Base-by-base conservation (phyloP, 2,329 filamentous ascomycete species). In the Colletotrichum sp. region DNA sequence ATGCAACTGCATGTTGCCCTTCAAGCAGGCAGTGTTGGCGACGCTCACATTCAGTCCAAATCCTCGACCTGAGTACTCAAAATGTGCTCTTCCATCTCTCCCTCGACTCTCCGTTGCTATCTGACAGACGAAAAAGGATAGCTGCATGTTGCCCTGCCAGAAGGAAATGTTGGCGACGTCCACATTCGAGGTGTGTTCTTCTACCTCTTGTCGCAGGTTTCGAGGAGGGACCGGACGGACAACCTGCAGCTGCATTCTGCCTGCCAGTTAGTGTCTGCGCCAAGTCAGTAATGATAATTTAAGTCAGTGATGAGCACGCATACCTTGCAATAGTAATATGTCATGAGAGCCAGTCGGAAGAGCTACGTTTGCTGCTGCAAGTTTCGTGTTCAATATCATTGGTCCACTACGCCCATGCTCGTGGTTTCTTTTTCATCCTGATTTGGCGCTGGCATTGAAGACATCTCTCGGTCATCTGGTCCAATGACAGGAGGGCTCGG, bases 11-110 rank as follows among this genome's bases (percentile, higher is more conserved):
- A 48, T n/a, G 9, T 44, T n/a, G 39, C 39, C 44, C 1, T 84
- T 89, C 94, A 95, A 99, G 86, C 99, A 99, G 13, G 94, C 95
- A 1, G 95, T 95, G 81, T 99, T 98, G 72, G 96, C 94, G 34
- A 98, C 94, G 81, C 99, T 96, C 12, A 98, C 92, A 80, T 98
- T 99, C 82, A 99, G 87, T 1, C 94, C 92, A 7, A 99, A 88
- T 10, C 91, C 92, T 30, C 91, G 90, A 36, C 91, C 89, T 39
- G 36, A 39, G 34, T 36, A 36, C 36, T 39, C 16, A 39, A 39
- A 16, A 39, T 18, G 16, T 18, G 36, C 16, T 18, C 15, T 39
- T 39, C 16, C 34, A 4, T 36, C 34, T 36, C 34, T 36, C 4
- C 15, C 34, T 16, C 34, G 34, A 36, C 34, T 16, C 34, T 16